Evolutionary conservation across 2,329 filamentous ascomycete genomes (phyloP).

Genomic region (Ascochyta rabiei): DNA sequence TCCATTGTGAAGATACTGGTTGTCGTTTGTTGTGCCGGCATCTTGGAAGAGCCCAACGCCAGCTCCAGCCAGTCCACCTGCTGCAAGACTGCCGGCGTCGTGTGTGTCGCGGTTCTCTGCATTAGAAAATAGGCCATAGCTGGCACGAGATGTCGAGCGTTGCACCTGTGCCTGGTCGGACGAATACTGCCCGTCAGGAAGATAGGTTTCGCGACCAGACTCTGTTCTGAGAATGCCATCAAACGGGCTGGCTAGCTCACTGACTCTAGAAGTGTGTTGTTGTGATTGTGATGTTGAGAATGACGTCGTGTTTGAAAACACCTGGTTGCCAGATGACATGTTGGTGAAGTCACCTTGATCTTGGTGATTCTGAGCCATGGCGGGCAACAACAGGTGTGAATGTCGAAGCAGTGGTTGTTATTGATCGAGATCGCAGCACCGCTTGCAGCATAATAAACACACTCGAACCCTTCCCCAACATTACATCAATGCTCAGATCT

Average conservation of each 20-base stretch:
- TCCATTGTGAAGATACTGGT: constrained; percentile 3
- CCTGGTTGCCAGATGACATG: constrained; percentile 13
- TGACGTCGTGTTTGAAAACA: constrained; percentile 1
- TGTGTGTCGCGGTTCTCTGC: constrained; percentile 4
- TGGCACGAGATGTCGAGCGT: constrained; percentile 1
- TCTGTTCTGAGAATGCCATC: constrained; percentile 31
- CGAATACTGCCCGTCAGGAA: constrained; percentile 30
- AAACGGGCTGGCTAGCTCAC: constrained; percentile 5
- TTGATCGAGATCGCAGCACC: constrained; percentile 5
- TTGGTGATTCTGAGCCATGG: constrained; percentile 25
- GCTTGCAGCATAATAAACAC: constrained; percentile 10
- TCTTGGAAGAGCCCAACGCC: constrained; percentile 7
- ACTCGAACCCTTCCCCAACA: constrained; percentile 1
- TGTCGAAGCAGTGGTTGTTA: neutral
- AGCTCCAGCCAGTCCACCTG: constrained; percentile 4
- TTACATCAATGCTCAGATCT: constrained; percentile 12
- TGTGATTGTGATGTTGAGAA: constrained; percentile 6
- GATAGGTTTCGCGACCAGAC: constrained; percentile 39
- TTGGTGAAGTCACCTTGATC: constrained; percentile 13
- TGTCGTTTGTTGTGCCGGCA: neutral
- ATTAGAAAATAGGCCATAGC: constrained; percentile 10
- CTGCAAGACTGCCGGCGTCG: neutral
- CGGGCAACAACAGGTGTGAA: constrained; percentile 10
- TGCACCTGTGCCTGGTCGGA: neutral
- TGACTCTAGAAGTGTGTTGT: neutral